Evolutionary conservation across 305 asterid genomes (phyloP), one percentile per base, ranked within the genome.

Genomic region (Fraxinus velutina): DNA sequence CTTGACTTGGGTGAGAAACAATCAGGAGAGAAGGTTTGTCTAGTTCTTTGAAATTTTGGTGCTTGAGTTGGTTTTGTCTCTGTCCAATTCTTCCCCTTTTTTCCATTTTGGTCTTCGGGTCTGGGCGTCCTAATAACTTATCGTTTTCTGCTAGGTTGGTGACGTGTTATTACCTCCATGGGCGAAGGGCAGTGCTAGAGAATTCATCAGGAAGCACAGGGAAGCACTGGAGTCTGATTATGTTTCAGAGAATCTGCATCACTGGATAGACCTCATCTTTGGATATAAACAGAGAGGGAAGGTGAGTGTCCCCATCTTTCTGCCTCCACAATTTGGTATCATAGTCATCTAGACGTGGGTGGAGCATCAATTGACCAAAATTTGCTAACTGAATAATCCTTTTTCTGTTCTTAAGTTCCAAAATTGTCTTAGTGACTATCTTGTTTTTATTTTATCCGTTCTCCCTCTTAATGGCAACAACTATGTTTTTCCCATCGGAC

Each of bases 1-100:
- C 99, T 96, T 76, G 98, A 96, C 88, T 90, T 96, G 92, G 99
- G 99, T 13, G 99, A 96, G 93, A 96, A 96, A 89, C 99, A 96
- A 86, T 96, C 99, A 6, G 99, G 99, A 82, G 99, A 96, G 84
- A 93, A 93, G 99, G 99, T 96, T 78, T 32, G 94, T 84, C 79
- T 82, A 66, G 4, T 84, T 76, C 72, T 83, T 37, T 27, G 22
- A 34, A 68, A 73, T 60, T 66, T 78, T 74, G 27, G 32, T 30
- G 50, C 37, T 52, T 12, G 2, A 77, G 55, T 55, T 83, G 47
- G 73, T 75, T 75, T 70, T 29, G 24, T 70, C 22, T 29, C 39
- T 13, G 75, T 29, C 50, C 62, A 21, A 9, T 30, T 29, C 15
- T 68, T 74, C 79, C 33, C 50, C 60, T 70, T 55, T 70, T 76